Base-by-base conservation (phyloP, 2,329 filamentous ascomycete genomes). In the Lasiodiplodia theobromae region DNA sequence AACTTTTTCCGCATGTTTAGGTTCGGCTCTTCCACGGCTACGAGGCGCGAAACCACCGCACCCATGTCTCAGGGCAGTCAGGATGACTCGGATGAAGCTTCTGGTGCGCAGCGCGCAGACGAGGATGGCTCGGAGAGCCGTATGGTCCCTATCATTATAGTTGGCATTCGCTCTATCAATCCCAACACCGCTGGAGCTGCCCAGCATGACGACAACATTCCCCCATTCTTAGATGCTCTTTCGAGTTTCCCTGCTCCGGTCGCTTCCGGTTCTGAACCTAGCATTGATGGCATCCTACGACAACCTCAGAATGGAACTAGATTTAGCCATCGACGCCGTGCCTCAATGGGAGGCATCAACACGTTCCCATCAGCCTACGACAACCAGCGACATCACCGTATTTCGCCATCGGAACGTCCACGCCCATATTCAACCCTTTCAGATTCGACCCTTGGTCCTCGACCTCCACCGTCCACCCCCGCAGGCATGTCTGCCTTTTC, bases 1-100 rank as follows among this genome's bases (percentile, higher is more conserved):
- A 91, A 91, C 75, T 91, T 91, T 76, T 86, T 91, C 77, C 83
- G 89, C 68, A 90, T 91, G 78, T 91, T 91, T 76, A 83, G 89
- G 57, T 91, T 91, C 77, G 87, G 87, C 58, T 86, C 88, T 66
- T 82, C 85, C 10, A 75, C 70, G 57, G 70, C 71, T 38, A 64
- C 34, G n/a, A 49, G 64, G 51, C 57, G 63, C 14, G 62, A 63
- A 18, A 60, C 60, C 23, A 47, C 25, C 1, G 23, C 44, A 18
- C 14, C 72, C 51, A 67, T 47, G 25, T 34, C 53, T 28, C 70
- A 71, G 21, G 75, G 71, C n/a, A 74, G 73, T 49, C 74, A 74
- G 16, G 74, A 74, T 53, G 73, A 72, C 62, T 73, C 69, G 18
- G 69, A 72, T 4, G 73, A 69, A 4, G 64, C 71, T 23, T 71